Conservation (phyloP, 2,329 filamentous ascomycete genomes). For the Uncinocarpus reesii region DNA sequence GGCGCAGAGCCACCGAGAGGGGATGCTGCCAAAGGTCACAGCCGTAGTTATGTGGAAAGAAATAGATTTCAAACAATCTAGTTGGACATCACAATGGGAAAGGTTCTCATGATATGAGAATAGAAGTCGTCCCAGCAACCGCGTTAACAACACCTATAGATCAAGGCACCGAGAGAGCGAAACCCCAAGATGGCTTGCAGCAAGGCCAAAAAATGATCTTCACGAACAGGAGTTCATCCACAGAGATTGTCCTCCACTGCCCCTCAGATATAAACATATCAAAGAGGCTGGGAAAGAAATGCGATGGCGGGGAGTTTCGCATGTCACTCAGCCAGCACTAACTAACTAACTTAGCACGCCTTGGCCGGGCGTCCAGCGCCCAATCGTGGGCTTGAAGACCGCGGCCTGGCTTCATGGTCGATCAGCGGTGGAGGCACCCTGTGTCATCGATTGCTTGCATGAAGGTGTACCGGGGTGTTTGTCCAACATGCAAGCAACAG, state of each 20-base stretch:
- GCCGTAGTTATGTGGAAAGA: too few relatives aligned
- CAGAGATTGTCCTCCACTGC: background rate
- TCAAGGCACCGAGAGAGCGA: background rate
- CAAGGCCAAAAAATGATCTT: background rate
- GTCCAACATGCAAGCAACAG: background rate
- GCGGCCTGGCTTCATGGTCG: background rate
- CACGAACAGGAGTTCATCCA: background rate
- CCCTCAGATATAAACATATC: background rate
- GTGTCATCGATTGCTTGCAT: background rate
- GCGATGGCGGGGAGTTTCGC: conserved; percentile 11
- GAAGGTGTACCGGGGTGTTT: background rate
- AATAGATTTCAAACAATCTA: too few relatives aligned
- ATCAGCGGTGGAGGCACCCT: background rate
- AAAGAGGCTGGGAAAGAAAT: conserved; percentile 14
- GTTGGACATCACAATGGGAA: background rate
- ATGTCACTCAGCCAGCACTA: too few relatives aligned
- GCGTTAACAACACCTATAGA: background rate
- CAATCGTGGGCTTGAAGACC: background rate
- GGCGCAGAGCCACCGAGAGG: background rate
- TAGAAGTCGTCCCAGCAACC: background rate
- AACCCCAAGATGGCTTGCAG: background rate
- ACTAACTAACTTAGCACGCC: background rate
- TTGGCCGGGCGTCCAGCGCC: background rate
- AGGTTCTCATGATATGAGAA: background rate
- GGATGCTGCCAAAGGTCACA: too few relatives aligned